A percentile compares a stretch with the other conserved stretches of the same genome.
Conservation (phyloP, 345 rosid genomes). For the Turritis glabra region DNA sequence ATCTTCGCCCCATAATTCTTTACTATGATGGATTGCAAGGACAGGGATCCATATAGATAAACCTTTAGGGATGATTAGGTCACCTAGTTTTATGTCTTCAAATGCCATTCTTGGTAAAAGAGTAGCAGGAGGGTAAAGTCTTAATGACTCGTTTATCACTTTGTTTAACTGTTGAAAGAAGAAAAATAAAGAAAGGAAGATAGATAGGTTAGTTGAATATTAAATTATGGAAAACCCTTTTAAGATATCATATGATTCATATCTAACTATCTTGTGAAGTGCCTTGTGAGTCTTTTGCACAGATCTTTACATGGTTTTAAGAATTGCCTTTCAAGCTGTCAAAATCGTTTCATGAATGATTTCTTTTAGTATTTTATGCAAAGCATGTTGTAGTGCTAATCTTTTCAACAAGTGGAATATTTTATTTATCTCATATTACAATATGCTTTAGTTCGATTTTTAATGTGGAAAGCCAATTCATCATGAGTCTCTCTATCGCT, state of each 20-base stretch:
- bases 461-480: slow-evolving; percentile 27
- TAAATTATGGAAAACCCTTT: slow-evolving; percentile 2
- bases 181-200: slow-evolving; percentile 5
- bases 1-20: slow-evolving; percentile 89
- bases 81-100: slow-evolving; percentile 78
- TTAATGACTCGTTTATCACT: slow-evolving; percentile 86
- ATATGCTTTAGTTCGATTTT: slow-evolving; percentile 23
- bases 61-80: slow-evolving; percentile 81
- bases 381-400: slow-evolving; percentile 39
- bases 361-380: slow-evolving; percentile 16
- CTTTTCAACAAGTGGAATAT: slow-evolving; percentile 35
- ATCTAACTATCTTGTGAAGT: slow-evolving; percentile 32
- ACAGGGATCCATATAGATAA: slow-evolving; percentile 95
- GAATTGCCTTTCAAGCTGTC: slow-evolving; percentile 40
- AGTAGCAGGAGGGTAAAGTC: slow-evolving; percentile 92
- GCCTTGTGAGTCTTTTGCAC: slow-evolving; percentile 36
- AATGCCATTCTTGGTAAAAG: slow-evolving; percentile 92
- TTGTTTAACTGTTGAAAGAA: slow-evolving; percentile 57
- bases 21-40: slow-evolving; percentile 83
- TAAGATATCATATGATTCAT: slow-evolving; percentile 32
- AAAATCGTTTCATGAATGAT: slow-evolving; percentile 25
- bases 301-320: slow-evolving; percentile 33
- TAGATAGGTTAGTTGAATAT: slow-evolving; percentile 35
- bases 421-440: slow-evolving; percentile 6
- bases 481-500: neutral